Evolutionary conservation across 176 grass and related monocot genomes (phyloP), one percentile per base, ranked within the genome.

Genomic region (Oryza officinalis): DNA sequence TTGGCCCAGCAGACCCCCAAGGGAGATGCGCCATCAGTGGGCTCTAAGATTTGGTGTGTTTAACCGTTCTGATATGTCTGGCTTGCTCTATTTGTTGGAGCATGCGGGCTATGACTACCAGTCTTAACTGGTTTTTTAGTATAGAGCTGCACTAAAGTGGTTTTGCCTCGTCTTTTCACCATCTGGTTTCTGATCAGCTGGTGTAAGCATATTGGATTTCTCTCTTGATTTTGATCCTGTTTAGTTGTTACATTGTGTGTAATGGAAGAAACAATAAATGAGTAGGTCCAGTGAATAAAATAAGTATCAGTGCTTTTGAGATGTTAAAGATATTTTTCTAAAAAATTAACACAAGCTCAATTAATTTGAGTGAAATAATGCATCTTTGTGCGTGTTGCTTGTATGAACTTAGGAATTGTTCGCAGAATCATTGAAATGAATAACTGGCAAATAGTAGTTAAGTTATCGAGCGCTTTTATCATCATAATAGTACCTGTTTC

Each of bases 31-130:
- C 80, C 9, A 45, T 80, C 76, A 64, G 49, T 87, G 85, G 80
- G 60, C 18, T 87, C 80, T 87, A 75, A 71, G 83, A 30, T 64
- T 75, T 74, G 84, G 85, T 90, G 89, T 90, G 80, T 87, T 74
- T 50, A 61, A 86, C 37, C 12, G 64, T 81, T 85, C 52, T 80
- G 57, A 61, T 61, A 23, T 85, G 50, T 75, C 47, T 89, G 50
- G 87, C 25, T 76, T 77, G 87, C 82, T 89, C 87, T 85, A n/a
- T 80, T 4, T 63, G 11, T 67, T 85, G 69, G 82, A 84, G 87
- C 81, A 80, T 75, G 37, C 69, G 30, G 80, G 76, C 81, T 89
- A 85, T 84, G 63, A 8, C 81, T 63, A 68, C 3, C 27, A 84
- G 69, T 75, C 41, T 25, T 73, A 63, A 59, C 70, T 69, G 70